Evolutionary conservation across 2,329 filamentous ascomycete species (phyloP).

Genomic region (Aspergillus ochraceoroseus): DNA sequence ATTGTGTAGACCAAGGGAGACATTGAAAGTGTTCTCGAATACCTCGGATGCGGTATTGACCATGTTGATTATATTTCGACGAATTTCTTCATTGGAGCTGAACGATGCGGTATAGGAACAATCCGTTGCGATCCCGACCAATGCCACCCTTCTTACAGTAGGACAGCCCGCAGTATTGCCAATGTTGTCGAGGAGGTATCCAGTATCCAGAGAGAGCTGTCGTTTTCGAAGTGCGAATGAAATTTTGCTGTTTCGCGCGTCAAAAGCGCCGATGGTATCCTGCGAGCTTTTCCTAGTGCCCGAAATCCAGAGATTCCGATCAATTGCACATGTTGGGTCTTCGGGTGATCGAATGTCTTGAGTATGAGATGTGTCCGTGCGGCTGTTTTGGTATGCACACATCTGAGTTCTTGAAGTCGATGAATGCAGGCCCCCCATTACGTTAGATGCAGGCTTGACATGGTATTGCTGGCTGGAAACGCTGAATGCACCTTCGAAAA

Average conservation of each 20-base stretch:
- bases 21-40: slow-evolving; percentile 86
- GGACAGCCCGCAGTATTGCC: slow-evolving; percentile 76
- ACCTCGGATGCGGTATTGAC: slow-evolving; percentile 80
- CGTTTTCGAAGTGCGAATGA: not conserved
- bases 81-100: slow-evolving; percentile 49
- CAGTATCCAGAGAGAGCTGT: slow-evolving; percentile 1
- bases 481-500: slow-evolving; percentile 15
- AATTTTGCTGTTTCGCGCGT: too few relatives aligned
- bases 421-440: not conserved
- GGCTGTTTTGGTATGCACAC: not conserved
- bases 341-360: too few relatives aligned
- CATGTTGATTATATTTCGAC: slow-evolving; percentile 46
- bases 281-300: too few relatives aligned
- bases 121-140: slow-evolving; percentile 84
- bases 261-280: too few relatives aligned
- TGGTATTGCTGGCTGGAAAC: slow-evolving; percentile 7
- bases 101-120: slow-evolving; percentile 77
- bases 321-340: too few relatives aligned
- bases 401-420: not conserved
- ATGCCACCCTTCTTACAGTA: slow-evolving; percentile 74
- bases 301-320: too few relatives aligned
- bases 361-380: not conserved
- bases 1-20: slow-evolving; percentile 80
- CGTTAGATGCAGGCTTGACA: not conserved
- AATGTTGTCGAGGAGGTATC: slow-evolving; percentile 60